Base-by-base conservation (phyloP, 2,329 filamentous ascomycete species). In the Aspergillus aculeatus region DNA sequence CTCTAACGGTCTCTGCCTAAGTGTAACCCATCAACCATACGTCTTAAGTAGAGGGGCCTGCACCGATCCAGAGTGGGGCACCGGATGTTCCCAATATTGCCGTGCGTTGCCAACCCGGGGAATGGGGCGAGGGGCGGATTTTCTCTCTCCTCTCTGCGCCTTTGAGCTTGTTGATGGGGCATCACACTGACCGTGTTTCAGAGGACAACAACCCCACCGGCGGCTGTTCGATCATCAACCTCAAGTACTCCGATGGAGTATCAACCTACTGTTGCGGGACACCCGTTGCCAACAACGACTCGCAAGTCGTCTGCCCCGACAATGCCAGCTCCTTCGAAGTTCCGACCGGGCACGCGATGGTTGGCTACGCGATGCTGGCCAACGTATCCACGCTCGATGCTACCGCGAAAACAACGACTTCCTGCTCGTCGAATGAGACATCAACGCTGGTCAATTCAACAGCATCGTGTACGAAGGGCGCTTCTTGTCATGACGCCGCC, bases 1-100 rank as follows among this genome's bases (percentile, higher is more conserved):
- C 7, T 56, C 53, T 21, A 75, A 74, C 56, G 70, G 72, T 5
- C 65, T 69, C 26, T 75, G 71, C 55, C 54, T 71, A 38, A 62
- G 65, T 29, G 53, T 62, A 6, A 48, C 29, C 24, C 67, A 73
- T 19, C 63, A 65, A 26, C 70, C 70, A 1, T 73, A 66, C 32
- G 61, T 64, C 9, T 50, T 72, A 3, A 69, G 70, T 3, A 65
- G 71, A 29, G 70, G 68, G 1, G 63, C 54, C 6, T 75, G 72
- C 58, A 74, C 71, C 10, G 66, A 71, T 55, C 47, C 67, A 23
- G 62, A 63, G 12, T 75, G 72, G 72, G 64, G 12, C 32, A 12
- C 32, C 32, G 14, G 14, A 12, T 35, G 32, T 6, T 35, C 32
- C 32, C 32, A 35, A 16, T 35, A 35, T 10, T 72, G 71, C 50